These are phyloP conservation scores for Wickerhamomyces rabaulensis DNA, from an alignment of 805 yeast species.

Conservation along the genomic window DNA sequence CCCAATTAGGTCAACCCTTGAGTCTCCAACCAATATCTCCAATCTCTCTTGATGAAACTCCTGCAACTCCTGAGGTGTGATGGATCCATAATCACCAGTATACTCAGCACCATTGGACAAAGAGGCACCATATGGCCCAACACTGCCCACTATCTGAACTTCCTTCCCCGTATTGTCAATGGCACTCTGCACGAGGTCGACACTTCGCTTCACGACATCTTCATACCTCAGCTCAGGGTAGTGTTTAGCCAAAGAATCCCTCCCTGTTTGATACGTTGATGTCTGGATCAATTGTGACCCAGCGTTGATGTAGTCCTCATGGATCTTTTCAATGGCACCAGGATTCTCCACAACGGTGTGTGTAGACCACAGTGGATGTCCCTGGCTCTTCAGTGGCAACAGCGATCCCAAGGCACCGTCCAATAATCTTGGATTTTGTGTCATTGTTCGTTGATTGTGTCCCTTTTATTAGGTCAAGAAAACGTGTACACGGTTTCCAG, in stretches of 20 bases:
- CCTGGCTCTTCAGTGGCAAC: slow-evolving; percentile 15
- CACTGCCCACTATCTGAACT: slow-evolving; percentile 47
- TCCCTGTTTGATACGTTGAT: slow-evolving; percentile 50
- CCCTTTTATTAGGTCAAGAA: too few relatives aligned
- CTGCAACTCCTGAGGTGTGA: slow-evolving; percentile 29
- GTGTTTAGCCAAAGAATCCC: slow-evolving; percentile 24
- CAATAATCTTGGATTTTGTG: slow-evolving; percentile 10
- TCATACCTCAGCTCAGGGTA: slow-evolving; percentile 23
- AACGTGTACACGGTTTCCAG: too few relatives aligned
- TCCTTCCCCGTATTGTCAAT: slow-evolving; percentile 3
- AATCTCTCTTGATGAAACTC: slow-evolving; percentile 49
- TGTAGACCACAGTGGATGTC: slow-evolving; percentile 54
- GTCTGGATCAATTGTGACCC: slow-evolving; percentile 53
- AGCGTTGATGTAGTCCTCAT: slow-evolving; percentile 41
- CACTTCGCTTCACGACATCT: slow-evolving; percentile 8
- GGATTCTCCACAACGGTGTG: slow-evolving; percentile 41
- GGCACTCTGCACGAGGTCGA: slow-evolving; percentile 12
- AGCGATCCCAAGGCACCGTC: slow-evolving; percentile 22
- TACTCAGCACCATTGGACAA: slow-evolving; percentile 68
- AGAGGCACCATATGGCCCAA: slow-evolving; percentile 77
- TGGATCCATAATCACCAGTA: slow-evolving; percentile 56
- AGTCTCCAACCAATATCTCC: slow-evolving; percentile 30
- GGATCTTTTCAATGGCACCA: slow-evolving; percentile 39
- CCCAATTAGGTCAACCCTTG: slow-evolving; percentile 50
- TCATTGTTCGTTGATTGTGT: neutral